Conservation (phyloP, 148 eudicot species). For the Heliosperma pusillum region DNA sequence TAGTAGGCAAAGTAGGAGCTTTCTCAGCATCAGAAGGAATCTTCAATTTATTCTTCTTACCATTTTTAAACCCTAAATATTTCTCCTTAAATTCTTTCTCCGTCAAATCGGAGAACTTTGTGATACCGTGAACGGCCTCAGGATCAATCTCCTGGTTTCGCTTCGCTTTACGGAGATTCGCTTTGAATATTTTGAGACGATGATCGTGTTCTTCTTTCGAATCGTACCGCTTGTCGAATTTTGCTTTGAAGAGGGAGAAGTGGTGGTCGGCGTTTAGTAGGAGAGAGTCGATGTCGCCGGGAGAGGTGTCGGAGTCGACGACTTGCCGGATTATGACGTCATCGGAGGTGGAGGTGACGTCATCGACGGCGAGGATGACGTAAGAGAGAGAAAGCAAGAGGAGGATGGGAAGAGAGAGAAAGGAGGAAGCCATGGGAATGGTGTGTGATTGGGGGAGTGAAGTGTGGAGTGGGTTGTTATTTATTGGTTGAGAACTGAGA, state of each 20-base stretch:
- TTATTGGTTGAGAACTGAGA: slow-evolving; percentile 10
- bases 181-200: slow-evolving; percentile 56
- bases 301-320: slow-evolving; percentile 8
- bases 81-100: slow-evolving; percentile 55
- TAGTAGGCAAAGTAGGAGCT: slow-evolving; percentile 75
- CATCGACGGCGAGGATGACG: slow-evolving; percentile 16
- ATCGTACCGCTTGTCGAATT: slow-evolving; percentile 50
- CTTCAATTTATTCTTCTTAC: slow-evolving; percentile 31
- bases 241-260: slow-evolving; percentile 63
- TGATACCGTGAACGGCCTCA: slow-evolving; percentile 73
- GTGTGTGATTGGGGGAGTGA: background rate
- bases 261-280: slow-evolving; percentile 61
- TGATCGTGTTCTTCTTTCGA: slow-evolving; percentile 62
- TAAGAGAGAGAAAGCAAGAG: slow-evolving; percentile 15
- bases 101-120: slow-evolving; percentile 80
- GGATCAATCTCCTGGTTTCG: slow-evolving; percentile 79
- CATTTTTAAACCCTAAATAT: slow-evolving; percentile 46
- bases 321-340: slow-evolving; percentile 66
- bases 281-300: slow-evolving; percentile 15
- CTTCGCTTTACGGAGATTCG: slow-evolving; percentile 70
- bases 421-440: slow-evolving; percentile 18
- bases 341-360: slow-evolving; percentile 12
- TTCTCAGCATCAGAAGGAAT: slow-evolving; percentile 59
- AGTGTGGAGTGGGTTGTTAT: background rate
- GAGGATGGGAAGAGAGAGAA: slow-evolving; percentile 22